Percentiles rank a stretch among this genome's conserved stretches.
Evolutionary conservation across 2,329 filamentous ascomycete species (phyloP).

Genomic region (Diaporthe sp.): DNA sequence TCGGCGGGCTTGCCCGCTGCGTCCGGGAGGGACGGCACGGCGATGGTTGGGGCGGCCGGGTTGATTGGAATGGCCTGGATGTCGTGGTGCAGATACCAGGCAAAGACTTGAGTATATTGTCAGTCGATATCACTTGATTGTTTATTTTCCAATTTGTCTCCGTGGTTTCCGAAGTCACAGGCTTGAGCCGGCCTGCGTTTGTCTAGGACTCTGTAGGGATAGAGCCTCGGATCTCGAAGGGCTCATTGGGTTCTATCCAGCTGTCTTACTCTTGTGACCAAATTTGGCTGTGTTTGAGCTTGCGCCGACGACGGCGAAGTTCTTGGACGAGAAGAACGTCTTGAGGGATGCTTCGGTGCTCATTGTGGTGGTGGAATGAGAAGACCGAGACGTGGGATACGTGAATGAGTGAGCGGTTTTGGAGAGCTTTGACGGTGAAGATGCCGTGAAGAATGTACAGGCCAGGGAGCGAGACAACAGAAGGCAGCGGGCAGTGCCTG

Average conservation of each 20-base stretch:
- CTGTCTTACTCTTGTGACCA: conserved; percentile 82
- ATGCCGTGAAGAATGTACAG: neutral
- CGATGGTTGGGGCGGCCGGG: conserved; percentile 75
- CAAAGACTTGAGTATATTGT: conserved; percentile 74
- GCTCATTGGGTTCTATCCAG: neutral
- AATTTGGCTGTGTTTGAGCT: conserved; percentile 88
- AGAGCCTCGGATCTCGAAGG: neutral
- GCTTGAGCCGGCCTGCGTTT: neutral
- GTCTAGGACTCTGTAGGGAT: neutral
- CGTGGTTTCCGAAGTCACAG: no score
- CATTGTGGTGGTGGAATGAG: conserved; percentile 53
- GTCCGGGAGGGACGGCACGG: conserved; percentile 57
- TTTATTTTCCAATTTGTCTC: no score
- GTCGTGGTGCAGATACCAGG: conserved; percentile 85
- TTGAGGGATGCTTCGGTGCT: conserved; percentile 79
- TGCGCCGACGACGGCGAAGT: conserved; percentile 91
- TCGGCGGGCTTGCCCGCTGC: conserved; percentile 54
- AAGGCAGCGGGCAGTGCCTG: neutral
- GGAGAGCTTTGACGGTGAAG: conserved; percentile 50
- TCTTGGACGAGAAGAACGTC: conserved; percentile 83
- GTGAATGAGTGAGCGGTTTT: neutral
- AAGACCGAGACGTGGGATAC: neutral
- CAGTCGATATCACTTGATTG: neutral
- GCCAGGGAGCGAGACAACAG: neutral
- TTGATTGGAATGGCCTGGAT: conserved; percentile 89